Conservation (phyloP, 495 filamentous ascomycete genomes). For the Penicillium macrosclerotiorum region DNA sequence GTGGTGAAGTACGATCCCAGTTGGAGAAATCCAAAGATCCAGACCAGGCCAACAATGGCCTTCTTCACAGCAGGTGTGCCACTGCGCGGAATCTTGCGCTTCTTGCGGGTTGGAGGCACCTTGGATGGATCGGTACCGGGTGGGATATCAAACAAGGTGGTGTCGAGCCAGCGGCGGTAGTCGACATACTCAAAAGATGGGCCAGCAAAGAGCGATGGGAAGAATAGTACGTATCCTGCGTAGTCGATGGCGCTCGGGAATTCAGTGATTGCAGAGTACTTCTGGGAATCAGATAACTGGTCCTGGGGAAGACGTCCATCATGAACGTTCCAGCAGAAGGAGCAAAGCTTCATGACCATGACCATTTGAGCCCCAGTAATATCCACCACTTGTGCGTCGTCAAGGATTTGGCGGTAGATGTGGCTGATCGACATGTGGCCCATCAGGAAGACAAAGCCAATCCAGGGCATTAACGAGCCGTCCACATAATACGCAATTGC, state of each 20-base stretch:
- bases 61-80: slow-evolving; percentile 82
- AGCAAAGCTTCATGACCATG: slow-evolving; percentile 93
- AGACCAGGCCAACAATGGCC: slow-evolving; percentile 64
- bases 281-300: slow-evolving; percentile 81
- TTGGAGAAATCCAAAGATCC: slow-evolving; percentile 78
- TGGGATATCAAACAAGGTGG: slow-evolving; percentile 88
- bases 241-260: slow-evolving; percentile 79
- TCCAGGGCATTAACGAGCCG: slow-evolving; percentile 97
- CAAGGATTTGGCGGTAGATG: slow-evolving; percentile 70
- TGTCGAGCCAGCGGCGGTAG: slow-evolving; percentile 89
- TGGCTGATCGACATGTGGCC: slow-evolving; percentile 91
- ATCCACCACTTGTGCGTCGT: slow-evolving; percentile 66
- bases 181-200: slow-evolving; percentile 93
- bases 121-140: slow-evolving; percentile 73
- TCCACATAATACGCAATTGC: slow-evolving; percentile 78
- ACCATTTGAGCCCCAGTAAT: slow-evolving; percentile 99
- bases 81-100: slow-evolving; percentile 92
- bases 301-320: slow-evolving; percentile 79
- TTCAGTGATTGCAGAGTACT: slow-evolving; percentile 69
- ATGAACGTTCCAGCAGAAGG: slow-evolving; percentile 97
- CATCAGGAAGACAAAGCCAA: slow-evolving; percentile 93
- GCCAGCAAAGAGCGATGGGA: slow-evolving; percentile 82
- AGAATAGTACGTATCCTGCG: slow-evolving; percentile 88
- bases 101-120: slow-evolving; percentile 81
- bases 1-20: slow-evolving; percentile 64